A percentile compares a stretch with the other conserved stretches of the same genome.
Conservation (phyloP, 306 rosid species). For the Pachyrhizus erosus region DNA sequence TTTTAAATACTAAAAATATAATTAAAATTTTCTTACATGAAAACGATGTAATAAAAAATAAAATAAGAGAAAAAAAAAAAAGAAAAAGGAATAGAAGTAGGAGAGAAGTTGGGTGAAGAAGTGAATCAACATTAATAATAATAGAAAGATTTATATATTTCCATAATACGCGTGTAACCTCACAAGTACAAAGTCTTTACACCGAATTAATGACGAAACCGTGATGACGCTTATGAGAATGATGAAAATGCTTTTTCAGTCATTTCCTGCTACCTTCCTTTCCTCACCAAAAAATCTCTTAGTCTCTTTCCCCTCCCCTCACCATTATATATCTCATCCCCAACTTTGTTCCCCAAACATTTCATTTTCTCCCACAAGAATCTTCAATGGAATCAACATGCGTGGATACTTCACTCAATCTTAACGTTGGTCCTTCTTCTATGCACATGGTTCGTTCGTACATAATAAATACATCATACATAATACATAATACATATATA, state of each 20-base stretch:
- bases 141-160: not conserved
- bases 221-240: not conserved
- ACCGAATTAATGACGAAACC: slow-evolving; percentile 30
- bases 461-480: not conserved
- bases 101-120: too few species aligned
- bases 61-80: too few species aligned
- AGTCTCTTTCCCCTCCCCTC: not conserved
- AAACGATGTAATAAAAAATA: too few species aligned
- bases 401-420: slow-evolving; percentile 64
- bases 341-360: not conserved
- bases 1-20: too few species aligned
- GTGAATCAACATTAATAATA: too few species aligned
- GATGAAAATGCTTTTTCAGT: not conserved
- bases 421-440: slow-evolving; percentile 57
- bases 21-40: too few species aligned
- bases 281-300: not conserved
- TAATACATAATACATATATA: too few species aligned
- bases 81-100: too few species aligned
- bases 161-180: not conserved
- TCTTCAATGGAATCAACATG: slow-evolving; percentile 48
- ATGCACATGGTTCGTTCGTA: slow-evolving; percentile 41
- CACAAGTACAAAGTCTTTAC: not conserved
- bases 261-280: slow-evolving; percentile 59
- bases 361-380: slow-evolving; percentile 18
- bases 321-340: not conserved